Percentiles rank a stretch among this genome's conserved stretches.
Conservation (phyloP, 2,329 filamentous ascomycete species). For the Passalora sequoiae region DNA sequence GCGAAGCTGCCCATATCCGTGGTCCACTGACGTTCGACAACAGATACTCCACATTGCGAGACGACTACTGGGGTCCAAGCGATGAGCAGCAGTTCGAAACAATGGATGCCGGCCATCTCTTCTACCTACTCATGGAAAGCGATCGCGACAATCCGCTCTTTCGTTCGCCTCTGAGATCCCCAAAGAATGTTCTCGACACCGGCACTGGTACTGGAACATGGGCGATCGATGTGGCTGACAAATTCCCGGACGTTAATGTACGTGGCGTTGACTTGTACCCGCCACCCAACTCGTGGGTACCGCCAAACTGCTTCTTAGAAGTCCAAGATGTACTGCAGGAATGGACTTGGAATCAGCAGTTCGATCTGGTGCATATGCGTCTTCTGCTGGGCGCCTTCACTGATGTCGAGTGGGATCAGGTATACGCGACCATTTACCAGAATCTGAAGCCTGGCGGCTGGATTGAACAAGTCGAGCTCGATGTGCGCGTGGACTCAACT, state of each 20-base stretch:
- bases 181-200: constrained; percentile 41
- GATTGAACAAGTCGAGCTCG: constrained; percentile 39
- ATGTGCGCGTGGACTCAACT: constrained; percentile 13
- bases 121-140: constrained; percentile 22
- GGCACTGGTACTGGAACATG: constrained; percentile 41
- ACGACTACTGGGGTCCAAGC: constrained; percentile 19
- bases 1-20: neutral
- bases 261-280: constrained; percentile 36
- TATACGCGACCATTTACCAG: constrained; percentile 15
- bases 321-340: constrained; percentile 13
- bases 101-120: constrained; percentile 15
- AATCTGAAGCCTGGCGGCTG: constrained; percentile 40
- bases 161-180: constrained; percentile 33
- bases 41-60: constrained; percentile 14
- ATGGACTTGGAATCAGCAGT: constrained; percentile 22
- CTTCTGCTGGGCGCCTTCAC: constrained; percentile 23
- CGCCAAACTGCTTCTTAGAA: constrained; percentile 17
- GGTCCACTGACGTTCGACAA: neutral
- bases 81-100: constrained; percentile 21
- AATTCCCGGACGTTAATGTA: constrained; percentile 23
- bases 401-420: constrained; percentile 13
- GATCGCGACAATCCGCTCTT: constrained; percentile 19
- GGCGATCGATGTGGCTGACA: constrained; percentile 34
- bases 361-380: constrained; percentile 40
- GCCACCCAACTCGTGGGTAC: constrained; percentile 28